phyloP scores from a whole-genome alignment of 345 rosid genomes.

The Streptanthus diversifolius region DNA sequence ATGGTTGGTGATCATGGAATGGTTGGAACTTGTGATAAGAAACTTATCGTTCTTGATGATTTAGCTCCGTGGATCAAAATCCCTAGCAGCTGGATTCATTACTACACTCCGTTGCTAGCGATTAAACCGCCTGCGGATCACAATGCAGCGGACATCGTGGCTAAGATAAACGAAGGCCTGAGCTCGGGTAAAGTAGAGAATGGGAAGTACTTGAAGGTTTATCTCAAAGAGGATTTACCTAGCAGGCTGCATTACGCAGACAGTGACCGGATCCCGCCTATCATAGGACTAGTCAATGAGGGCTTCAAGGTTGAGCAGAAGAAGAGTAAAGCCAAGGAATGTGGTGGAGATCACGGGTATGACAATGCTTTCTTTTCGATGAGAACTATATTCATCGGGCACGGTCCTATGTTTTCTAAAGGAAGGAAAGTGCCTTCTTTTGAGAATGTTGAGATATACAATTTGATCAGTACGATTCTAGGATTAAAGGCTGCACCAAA shows the following conservation, averaged over 20 bases:
- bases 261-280: slow-evolving; percentile 72
- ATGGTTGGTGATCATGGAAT: slow-evolving; percentile 98
- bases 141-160: slow-evolving; percentile 46
- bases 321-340: slow-evolving; percentile 50
- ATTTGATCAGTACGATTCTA: slow-evolving; percentile 74
- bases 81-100: slow-evolving; percentile 66
- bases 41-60: slow-evolving; percentile 66
- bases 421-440: slow-evolving; percentile 88
- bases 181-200: slow-evolving; percentile 69
- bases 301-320: slow-evolving; percentile 77
- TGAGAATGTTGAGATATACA: slow-evolving; percentile 90
- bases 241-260: slow-evolving; percentile 65
- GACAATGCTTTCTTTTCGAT: slow-evolving; percentile 87
- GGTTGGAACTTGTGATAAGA: slow-evolving; percentile 92
- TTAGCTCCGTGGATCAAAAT: slow-evolving; percentile 68
- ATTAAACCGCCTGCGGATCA: slow-evolving; percentile 62
- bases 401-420: slow-evolving; percentile 73
- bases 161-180: slow-evolving; percentile 81
- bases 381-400: slow-evolving; percentile 89
- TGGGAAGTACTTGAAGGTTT: slow-evolving; percentile 66
- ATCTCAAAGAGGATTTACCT: slow-evolving; percentile 83
- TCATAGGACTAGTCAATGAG: slow-evolving; percentile 71
- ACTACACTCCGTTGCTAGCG: slow-evolving; percentile 64
- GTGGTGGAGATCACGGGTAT: slow-evolving; percentile 94
- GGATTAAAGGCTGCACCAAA: slow-evolving; percentile 70